Evolutionary conservation across 2,329 filamentous ascomycete species (phyloP), one percentile per base, ranked within the genome.

Genomic region (Chaetomium sp.): DNA sequence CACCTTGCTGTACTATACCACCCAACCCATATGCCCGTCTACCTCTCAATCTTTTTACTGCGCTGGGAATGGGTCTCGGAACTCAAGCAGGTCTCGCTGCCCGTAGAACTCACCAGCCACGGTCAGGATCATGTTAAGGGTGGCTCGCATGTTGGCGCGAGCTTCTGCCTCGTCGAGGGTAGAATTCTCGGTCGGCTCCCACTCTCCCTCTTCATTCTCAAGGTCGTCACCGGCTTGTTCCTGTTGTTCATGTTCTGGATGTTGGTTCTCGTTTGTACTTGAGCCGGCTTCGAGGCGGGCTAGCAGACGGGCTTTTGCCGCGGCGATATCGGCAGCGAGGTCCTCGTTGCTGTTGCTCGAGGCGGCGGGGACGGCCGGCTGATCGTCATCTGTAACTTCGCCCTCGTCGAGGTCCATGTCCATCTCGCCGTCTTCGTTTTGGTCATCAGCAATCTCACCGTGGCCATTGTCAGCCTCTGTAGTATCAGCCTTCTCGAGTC

Each of bases 61-160:
- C 37, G 73, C 72, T 27, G 76, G 72, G 64, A 83, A 84, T 4
- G 80, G 80, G 59, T 86, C 81, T 56, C 90, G 81, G 59, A 86
- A 88, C 64, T 88, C 84, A 49, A 96, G 78, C 59, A 96, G 72
- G 70, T 97, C 92, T 61, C 86, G 79, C 72, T 97, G 92, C 1
- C 92, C 91, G 71, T 91, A 97, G 62, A 88, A 84, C 71, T 96
- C 91, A 64, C 90, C 91, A 48, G 88, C 86, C 38, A 96, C 79
- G 0, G 89, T 94, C 62, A 96, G 76, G 52, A 96, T 89, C 89
- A 95, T 95, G 71, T 95, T 91, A 37, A 96, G 76, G 42, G 90
- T 91, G n/a, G 84, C 86, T 34, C 81, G 77, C 74, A 77, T 77
- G 67, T 79, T 82, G 64, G 75, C 70, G 41, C 71, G 72, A 41